Conservation (phyloP, 1,139 yeast species). For the Debaryomyces subglobosus region DNA sequence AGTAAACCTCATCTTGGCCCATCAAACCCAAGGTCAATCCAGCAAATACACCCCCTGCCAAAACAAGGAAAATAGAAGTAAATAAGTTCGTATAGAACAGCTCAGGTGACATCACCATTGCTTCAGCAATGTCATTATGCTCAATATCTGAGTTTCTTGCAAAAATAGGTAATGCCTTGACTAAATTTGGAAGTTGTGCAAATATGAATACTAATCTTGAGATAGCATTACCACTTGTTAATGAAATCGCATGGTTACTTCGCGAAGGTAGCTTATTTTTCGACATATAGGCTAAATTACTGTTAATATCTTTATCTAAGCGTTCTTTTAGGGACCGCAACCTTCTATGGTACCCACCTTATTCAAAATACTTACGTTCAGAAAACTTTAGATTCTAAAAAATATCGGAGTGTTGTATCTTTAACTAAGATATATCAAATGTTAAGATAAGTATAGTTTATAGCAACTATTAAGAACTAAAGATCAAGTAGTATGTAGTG, state of each 20-base stretch:
- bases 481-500: not conserved
- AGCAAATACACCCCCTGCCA: slow-evolving; percentile 95
- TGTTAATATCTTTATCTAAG: not conserved
- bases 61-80: slow-evolving; percentile 68
- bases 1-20: slow-evolving; percentile 97
- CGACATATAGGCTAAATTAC: slow-evolving; percentile 19
- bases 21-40: slow-evolving; percentile 91
- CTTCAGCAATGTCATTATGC: slow-evolving; percentile 15
- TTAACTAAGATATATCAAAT: not conserved
- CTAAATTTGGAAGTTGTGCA: slow-evolving; percentile 31
- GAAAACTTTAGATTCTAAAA: not conserved
- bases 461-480: not conserved
- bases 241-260: slow-evolving; percentile 27
- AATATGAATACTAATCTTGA: slow-evolving; percentile 23
- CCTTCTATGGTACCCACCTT: not conserved
- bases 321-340: not conserved
- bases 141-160: slow-evolving; percentile 14
- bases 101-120: slow-evolving; percentile 33
- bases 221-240: slow-evolving; percentile 22
- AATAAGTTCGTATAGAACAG: slow-evolving; percentile 58
- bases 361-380: not conserved
- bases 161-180: slow-evolving; percentile 29
- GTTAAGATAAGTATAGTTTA: not conserved
- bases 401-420: not conserved
- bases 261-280: slow-evolving; percentile 23